A percentile compares a stretch with the other conserved stretches of the same genome.
These are phyloP conservation scores for Diplodia seriata DNA, from an alignment of 2,329 filamentous ascomycete species.

Conservation along the genomic window DNA sequence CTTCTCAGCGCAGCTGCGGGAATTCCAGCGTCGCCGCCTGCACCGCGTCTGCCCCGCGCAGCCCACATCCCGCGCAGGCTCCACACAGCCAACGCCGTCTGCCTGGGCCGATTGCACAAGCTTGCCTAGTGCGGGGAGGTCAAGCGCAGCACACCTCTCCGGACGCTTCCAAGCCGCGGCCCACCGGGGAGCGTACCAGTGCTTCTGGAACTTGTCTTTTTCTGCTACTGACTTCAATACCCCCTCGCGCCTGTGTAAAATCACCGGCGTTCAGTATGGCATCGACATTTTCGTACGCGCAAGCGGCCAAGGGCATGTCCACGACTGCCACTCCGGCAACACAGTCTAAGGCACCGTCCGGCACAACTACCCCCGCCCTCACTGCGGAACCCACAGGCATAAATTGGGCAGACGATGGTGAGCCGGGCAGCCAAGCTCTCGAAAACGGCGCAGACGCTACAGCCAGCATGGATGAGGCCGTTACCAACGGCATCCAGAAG, in stretches of 20 bases:
- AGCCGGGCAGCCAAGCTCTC: conserved; percentile 46
- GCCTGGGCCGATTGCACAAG: conserved; percentile 22
- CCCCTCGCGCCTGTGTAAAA: conserved; percentile 17
- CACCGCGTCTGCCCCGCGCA: conserved; percentile 25
- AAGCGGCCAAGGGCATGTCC: conserved; percentile 85
- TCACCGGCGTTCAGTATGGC: conserved; percentile 30
- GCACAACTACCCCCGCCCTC: conserved; percentile 51
- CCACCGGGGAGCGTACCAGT: conserved; percentile 7
- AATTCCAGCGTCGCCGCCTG: conserved; percentile 27
- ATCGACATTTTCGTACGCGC: conserved; percentile 86
- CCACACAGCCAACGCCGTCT: conserved; percentile 21
- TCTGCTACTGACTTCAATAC: conserved; percentile 27
- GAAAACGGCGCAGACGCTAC: conserved; percentile 41
- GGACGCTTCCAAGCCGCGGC: conserved; percentile 35
- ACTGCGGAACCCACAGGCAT: conserved; percentile 47
- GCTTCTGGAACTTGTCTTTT: conserved; percentile 16
- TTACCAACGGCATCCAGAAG: conserved; percentile 37
- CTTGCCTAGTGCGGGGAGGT: conserved; percentile 50
- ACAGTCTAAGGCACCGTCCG: conserved; percentile 54
- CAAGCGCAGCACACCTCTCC: conserved; percentile 48
- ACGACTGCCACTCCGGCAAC: conserved; percentile 54
- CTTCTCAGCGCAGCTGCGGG: conserved; percentile 19
- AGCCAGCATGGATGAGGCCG: conserved; percentile 38
- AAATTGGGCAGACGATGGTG: conserved; percentile 58
- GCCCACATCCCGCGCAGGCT: conserved; percentile 27